Base-by-base conservation (phyloP, 2,329 filamentous ascomycete species). In the Uncinocarpus reesii region DNA sequence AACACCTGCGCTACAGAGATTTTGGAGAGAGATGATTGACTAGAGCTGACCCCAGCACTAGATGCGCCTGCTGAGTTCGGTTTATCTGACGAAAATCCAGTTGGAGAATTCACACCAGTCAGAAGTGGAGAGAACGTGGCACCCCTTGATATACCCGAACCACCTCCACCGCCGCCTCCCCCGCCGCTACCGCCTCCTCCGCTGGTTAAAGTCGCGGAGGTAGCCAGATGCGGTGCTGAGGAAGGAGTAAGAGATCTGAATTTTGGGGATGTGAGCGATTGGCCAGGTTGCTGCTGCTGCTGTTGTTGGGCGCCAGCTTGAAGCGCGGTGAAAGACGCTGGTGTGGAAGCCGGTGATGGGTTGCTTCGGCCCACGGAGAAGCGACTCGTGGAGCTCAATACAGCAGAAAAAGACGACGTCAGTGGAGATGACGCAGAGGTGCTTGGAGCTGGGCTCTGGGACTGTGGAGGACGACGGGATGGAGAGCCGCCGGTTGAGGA, bases 1-100 rank as follows among this genome's bases (percentile, higher is more conserved):
- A 92, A 94, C 57, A 96, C 81, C 73, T 98, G 92, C 56, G 92
- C 88, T 61, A 95, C 83, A 60, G 92, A 88, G 66, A 98, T 92
- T 71, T 93, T 95, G 53, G 84, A 84, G 59, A 96, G 76, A 62
- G 82, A 83, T 42, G 72, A 76, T 58, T 74, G 69, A 53, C 72
- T 71, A 29, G 70, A 70, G 58, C 66, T 64, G 50, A 71, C 65
- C 40, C 69, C 66, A 54, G 65, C 61, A 47, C 62, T 59, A 21
- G 63, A 62, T 38, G 61, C 58, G 52, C 63, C 56, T 10, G 65
- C 66, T 47, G 52, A 49, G 34, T 62, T 57, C 60, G 68, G 60
- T 67, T 76, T 67, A 59, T 69, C 59, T 63, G 69, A 65, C 47
- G 73, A 70, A 58, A 71, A 74, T 31, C 74, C 76, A 51, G 76